Base-by-base conservation (phyloP, 805 yeast species). In the Ogataea dorogensis region DNA sequence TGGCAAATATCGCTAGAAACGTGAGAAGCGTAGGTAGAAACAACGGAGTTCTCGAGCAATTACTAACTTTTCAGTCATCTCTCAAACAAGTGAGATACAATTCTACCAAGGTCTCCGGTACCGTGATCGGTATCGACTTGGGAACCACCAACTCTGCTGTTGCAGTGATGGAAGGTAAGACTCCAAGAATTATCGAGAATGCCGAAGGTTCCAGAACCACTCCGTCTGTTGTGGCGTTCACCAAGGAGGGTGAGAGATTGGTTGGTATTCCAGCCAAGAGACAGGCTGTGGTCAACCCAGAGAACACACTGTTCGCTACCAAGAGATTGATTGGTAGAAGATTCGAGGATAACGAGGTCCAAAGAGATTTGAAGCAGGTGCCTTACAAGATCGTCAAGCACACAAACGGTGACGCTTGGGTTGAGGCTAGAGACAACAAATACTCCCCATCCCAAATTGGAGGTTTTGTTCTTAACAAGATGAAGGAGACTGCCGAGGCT, bases 401-500 rank as follows among this genome's bases (percentile, higher is more conserved):
- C 53, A 57, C 62, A 9, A 77, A 77, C 51, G 86, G 85, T 24
- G 86, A 81, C 49, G 89, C 89, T 6, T 79, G 85, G 76, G 64
- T 84, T 24, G 69, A 68, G 35, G 63, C 73, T 16, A 65, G 67
- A 28, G 73, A 72, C 20, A 58, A 61, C 38, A 54, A 50, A 33
- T 65, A 73, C 47, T 75, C 87, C 5, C 93, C 91, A 5, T 70
- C 85, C 24, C 86, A 82, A 50, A 77, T 83, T 29, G 79, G 88
- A 47, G 83, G 86, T 17, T 66, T 69, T 28, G 71, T 88, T 49
- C 77, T 88, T 59, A 86, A 86, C 79, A 89, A 88, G 77, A 89
- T 88, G 96, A 89, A 88, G 80, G 96, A 89, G 74, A 89, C 96
- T 51, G 96, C 97, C 50, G 96, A 87, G 69, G 81, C 86, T 47